Percentiles rank a stretch among this genome's conserved stretches.
Conservation (phyloP, 2,329 filamentous ascomycete genomes). For the Cladophialophora exuberans region DNA sequence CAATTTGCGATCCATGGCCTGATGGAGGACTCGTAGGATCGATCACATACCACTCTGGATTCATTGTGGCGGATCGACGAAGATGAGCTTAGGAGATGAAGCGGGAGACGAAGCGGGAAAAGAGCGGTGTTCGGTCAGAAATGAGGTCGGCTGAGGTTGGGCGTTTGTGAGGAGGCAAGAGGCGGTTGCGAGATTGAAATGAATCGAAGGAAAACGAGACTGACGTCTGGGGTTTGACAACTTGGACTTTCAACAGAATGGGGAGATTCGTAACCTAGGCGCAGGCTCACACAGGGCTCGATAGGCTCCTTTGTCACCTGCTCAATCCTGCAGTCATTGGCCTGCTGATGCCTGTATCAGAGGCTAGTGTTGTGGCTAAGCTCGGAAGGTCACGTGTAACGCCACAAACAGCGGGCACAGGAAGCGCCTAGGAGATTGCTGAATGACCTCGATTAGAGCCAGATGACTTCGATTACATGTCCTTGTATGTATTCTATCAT, state of each 20-base stretch:
- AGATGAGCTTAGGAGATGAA: slow-evolving; percentile 4
- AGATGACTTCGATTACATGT: too few relatives aligned
- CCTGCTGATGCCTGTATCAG: slow-evolving; percentile 12
- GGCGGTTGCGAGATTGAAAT: not conserved
- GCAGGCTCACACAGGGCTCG: slow-evolving; percentile 6
- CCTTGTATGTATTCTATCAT: too few relatives aligned
- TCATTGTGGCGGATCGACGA: slow-evolving; percentile 44
- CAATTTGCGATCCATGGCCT: not conserved
- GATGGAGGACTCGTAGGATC: slow-evolving; percentile 2
- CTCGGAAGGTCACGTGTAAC: slow-evolving; percentile 4
- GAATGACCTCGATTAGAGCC: not conserved
- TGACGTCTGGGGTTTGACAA: slow-evolving; percentile 14
- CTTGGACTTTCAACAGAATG: slow-evolving; percentile 15
- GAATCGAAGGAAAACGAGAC: slow-evolving; percentile 10
- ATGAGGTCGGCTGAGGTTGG: not conserved
- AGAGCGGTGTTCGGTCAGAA: not conserved
- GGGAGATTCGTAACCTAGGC: slow-evolving; percentile 5
- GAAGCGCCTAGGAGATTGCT: not conserved
- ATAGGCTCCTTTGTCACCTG: slow-evolving; percentile 10
- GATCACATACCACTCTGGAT: slow-evolving; percentile 52
- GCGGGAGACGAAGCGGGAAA: not conserved
- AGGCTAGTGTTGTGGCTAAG: slow-evolving; percentile 5
- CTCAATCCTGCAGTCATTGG: slow-evolving; percentile 4
- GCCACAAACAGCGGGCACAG: slow-evolving; percentile 4
- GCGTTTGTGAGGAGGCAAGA: slow-evolving; percentile 4